Conservation (phyloP, 768 basidiomycete genomes). For the Leccinum sublutescens region DNA sequence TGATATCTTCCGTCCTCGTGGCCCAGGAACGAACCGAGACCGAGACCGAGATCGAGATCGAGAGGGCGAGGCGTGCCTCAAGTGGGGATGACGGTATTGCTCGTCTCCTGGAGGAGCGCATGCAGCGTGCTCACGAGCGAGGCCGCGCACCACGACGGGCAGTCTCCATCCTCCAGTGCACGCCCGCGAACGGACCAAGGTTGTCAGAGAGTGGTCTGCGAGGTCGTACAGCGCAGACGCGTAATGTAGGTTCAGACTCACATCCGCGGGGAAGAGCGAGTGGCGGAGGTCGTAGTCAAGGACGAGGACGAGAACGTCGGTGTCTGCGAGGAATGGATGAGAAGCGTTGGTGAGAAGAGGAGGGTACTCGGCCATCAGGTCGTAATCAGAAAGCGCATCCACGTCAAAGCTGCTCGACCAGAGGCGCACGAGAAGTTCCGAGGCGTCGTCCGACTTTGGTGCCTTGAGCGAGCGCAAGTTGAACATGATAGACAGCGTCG, state of each 20-base stretch:
- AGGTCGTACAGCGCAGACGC: slow-evolving; percentile 42
- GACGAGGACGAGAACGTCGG: slow-evolving; percentile 37
- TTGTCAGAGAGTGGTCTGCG: slow-evolving; percentile 37
- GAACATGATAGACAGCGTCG: background rate
- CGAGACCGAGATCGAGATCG: background rate
- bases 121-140: slow-evolving; percentile 37
- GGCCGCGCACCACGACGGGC: slow-evolving; percentile 45
- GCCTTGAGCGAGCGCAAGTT: too few species aligned
- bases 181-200: slow-evolving; percentile 41
- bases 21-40: background rate
- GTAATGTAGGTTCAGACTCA: slow-evolving; percentile 37
- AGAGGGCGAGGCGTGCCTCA: slow-evolving; percentile 38
- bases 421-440: too few species aligned
- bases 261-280: slow-evolving; percentile 36
- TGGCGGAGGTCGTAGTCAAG: slow-evolving; percentile 54
- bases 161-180: slow-evolving; percentile 64
- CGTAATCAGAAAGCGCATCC: background rate
- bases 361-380: background rate
- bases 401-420: too few species aligned
- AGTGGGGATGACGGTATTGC: slow-evolving; percentile 3
- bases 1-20: background rate
- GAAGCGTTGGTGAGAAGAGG: too few species aligned
- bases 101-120: too few species aligned
- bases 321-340: too few species aligned
- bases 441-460: too few species aligned